These are phyloP conservation scores for Penicillium sp. DNA, from an alignment of 2,329 filamentous ascomycete genomes.

Conservation along the genomic window DNA sequence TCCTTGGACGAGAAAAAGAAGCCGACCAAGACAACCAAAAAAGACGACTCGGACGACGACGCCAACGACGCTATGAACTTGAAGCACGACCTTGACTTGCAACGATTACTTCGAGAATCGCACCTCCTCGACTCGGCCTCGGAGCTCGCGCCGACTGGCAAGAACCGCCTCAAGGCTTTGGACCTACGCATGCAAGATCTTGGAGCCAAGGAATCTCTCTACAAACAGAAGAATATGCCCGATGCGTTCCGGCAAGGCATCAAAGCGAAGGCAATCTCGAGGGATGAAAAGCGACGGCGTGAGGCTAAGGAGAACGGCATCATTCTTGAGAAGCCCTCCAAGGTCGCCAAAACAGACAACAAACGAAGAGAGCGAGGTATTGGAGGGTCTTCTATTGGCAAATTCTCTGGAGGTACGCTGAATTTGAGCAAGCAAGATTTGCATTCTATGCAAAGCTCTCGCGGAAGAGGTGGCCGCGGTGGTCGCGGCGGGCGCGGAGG, in stretches of 20 bases:
- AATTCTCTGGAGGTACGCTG: constrained; percentile 76
- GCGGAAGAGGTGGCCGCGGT: constrained; percentile 19
- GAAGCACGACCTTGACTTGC: constrained; percentile 88
- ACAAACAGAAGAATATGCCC: constrained; percentile 83
- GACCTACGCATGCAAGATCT: constrained; percentile 82
- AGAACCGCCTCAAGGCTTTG: constrained; percentile 75
- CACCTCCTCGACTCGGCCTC: constrained; percentile 72
- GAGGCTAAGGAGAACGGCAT: constrained; percentile 91
- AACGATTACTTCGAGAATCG: constrained; percentile 86
- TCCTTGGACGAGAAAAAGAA: constrained; percentile 23
- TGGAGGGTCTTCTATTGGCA: constrained; percentile 77
- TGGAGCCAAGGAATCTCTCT: constrained; percentile 74
- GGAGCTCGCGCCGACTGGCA: constrained; percentile 63
- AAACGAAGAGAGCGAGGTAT: constrained; percentile 63
- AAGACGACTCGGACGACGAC: constrained; percentile 57
- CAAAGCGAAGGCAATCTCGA: constrained; percentile 61
- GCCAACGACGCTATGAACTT: constrained; percentile 65
- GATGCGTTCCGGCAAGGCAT: constrained; percentile 88
- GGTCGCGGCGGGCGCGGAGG: constrained; percentile 14
- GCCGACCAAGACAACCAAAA: constrained; percentile 28
- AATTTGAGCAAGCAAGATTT: constrained; percentile 78
- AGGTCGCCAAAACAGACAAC: constrained; percentile 35
- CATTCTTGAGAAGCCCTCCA: constrained; percentile 68
- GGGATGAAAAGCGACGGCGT: constrained; percentile 70
- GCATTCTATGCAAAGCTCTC: constrained; percentile 17